phyloP scores from a whole-genome alignment of 805 yeast genomes.

The Lachancea quebecensis region DNA sequence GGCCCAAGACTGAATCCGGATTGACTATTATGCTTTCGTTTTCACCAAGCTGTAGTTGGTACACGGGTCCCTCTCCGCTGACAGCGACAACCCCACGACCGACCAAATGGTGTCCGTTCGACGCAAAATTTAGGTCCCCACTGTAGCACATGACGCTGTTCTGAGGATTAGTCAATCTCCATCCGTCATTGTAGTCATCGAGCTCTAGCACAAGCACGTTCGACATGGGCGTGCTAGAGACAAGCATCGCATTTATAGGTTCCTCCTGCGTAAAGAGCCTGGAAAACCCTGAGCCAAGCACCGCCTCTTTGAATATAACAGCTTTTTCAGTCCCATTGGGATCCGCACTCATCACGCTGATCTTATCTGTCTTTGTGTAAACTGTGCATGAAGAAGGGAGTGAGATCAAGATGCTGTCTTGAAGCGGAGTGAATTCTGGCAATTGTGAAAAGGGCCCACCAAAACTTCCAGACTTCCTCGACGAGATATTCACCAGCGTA shows the following conservation, averaged over 20 bases:
- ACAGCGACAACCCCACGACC: conserved; percentile 29
- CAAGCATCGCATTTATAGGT: conserved; percentile 26
- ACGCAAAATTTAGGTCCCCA: conserved; percentile 17
- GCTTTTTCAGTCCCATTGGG: conserved; percentile 7
- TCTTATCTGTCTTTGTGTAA: conserved; percentile 16
- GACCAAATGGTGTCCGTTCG: conserved; percentile 10
- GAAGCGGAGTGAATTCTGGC: conserved; percentile 18
- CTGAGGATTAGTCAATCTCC: conserved; percentile 19
- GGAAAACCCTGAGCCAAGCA: conserved; percentile 8
- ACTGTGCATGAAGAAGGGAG: conserved; percentile 20
- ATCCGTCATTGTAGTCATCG: conserved; percentile 17
- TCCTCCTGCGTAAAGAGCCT: conserved; percentile 15
- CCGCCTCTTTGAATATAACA: conserved; percentile 11
- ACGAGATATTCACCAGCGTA: conserved; percentile 11
- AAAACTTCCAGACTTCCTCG: conserved; percentile 22
- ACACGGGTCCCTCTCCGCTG: conserved; percentile 28
- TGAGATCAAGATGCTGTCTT: conserved; percentile 18
- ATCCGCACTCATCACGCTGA: conserved; percentile 14
- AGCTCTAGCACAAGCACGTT: conserved; percentile 21
- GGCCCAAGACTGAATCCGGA: conserved; percentile 17
- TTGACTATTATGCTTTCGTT: conserved; percentile 24
- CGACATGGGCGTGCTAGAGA: conserved; percentile 23
- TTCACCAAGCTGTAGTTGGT: conserved; percentile 18
- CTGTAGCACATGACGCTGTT: conserved; percentile 19
- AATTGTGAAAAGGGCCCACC: conserved; percentile 28